Evolutionary conservation across 2,329 filamentous ascomycete genomes (phyloP).

Genomic region (Neospermospora avenae): DNA sequence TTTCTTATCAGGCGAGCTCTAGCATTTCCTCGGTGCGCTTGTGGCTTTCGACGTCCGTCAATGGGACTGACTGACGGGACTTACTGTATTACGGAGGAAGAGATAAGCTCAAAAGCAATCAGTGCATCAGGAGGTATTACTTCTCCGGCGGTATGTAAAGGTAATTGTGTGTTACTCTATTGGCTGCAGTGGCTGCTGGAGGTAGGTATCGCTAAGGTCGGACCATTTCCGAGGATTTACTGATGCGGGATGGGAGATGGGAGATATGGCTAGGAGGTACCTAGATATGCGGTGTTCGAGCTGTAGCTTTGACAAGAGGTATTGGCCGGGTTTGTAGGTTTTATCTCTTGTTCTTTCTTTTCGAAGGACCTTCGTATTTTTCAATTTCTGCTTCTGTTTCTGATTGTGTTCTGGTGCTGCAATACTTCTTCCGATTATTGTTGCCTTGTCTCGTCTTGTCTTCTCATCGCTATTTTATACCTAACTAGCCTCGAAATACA

Average conservation of each 20-base stretch:
- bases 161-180: no score
- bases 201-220: no score
- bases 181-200: no score
- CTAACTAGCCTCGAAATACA: background rate
- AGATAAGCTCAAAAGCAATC: background rate
- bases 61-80: background rate
- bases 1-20: background rate
- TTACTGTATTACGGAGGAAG: background rate
- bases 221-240: conserved; percentile 7
- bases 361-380: background rate
- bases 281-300: background rate
- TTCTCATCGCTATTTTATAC: no score
- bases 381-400: background rate
- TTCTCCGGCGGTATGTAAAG: background rate
- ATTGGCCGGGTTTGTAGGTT: background rate
- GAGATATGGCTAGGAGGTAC: background rate
- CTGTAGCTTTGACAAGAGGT: background rate
- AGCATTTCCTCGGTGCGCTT: conserved; percentile 2
- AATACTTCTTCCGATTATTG: no score
- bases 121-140: background rate
- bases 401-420: no score
- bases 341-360: background rate
- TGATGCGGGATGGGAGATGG: background rate
- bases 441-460: no score
- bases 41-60: background rate